These are phyloP conservation scores for Thelonectria olida DNA, from an alignment of 2,329 filamentous ascomycete species.

Conservation along the genomic window DNA sequence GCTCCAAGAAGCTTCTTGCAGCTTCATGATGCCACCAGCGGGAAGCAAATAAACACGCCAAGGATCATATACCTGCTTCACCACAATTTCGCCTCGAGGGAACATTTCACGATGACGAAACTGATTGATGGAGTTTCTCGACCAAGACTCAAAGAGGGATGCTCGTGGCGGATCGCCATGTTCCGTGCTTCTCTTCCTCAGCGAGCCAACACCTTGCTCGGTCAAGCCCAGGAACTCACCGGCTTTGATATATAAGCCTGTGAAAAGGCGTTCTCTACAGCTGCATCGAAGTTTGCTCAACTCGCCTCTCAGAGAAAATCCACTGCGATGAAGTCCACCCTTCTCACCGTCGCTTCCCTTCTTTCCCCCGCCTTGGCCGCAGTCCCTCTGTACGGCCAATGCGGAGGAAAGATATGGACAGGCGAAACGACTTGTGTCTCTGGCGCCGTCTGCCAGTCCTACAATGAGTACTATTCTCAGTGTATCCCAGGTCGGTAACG, in stretches of 20 bases:
- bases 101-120: not conserved
- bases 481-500: slow-evolving; percentile 19
- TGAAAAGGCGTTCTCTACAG: not conserved
- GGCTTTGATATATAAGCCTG: slow-evolving; percentile 4
- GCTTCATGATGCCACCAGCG: not conserved
- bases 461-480: slow-evolving; percentile 24
- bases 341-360: slow-evolving; percentile 4
- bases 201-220: too few species aligned
- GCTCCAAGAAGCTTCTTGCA: not conserved
- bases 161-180: slow-evolving; percentile 5
- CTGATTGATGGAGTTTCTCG: slow-evolving; percentile 17
- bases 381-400: slow-evolving; percentile 20
- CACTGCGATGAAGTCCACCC: slow-evolving; percentile 5
- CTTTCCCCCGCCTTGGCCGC: slow-evolving; percentile 12
- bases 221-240: not conserved
- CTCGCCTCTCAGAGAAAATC: not conserved
- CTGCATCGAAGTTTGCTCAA: not conserved
- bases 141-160: not conserved
- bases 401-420: slow-evolving; percentile 15
- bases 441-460: slow-evolving; percentile 17
- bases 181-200: not conserved
- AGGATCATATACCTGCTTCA: not conserved
- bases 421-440: slow-evolving; percentile 17
- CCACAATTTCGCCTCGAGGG: not conserved
- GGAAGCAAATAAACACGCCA: not conserved